Base-by-base conservation (phyloP, 257 asterid species). In the Eustoma russellianum region DNA sequence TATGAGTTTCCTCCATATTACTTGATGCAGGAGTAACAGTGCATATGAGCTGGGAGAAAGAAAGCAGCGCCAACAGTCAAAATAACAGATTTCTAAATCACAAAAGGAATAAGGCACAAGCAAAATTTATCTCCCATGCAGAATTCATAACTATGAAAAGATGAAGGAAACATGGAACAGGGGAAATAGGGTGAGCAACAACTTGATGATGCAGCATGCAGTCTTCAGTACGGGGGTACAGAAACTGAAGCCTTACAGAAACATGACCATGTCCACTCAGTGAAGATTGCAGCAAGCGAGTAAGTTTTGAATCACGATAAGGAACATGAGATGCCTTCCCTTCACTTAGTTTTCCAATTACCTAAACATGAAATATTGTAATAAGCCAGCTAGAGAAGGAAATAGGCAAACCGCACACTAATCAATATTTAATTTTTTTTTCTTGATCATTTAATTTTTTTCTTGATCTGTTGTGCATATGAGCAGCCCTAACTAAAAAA, bases 21-120 rank as follows among this genome's bases (percentile, higher is more conserved):
- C 99, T 92, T 56, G 99, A 85, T 60, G 99, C 99, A 46, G 99
- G 99, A 59, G 99, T 92, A 52, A 92, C 78, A 5, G 99, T 92
- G 61, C 97, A 92, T 70, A 92, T 83, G 65, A 92, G 96, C 99
- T 92, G 79, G 33, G 57, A 55, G 17, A 61, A 50, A 48, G 60
- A 51, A 58, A 70, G 33, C 35, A 70, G 52, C 59, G 16, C 40
- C 46, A 17, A 69, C 45, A 13, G 45, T 46, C 35, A 16, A 41
- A 30, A 5, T 7, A 4, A 38, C 24, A 16, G 52, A 48, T 0
- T 13, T 11, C 16, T 9, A 38, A 49, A 8, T 38, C 10, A 48
- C 50, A 41, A 35, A 40, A 19, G 17, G 35, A 3, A 12, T 17
- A 34, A 46, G 40, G 9, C 40, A 58, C 28, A 34, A 17, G 17